Conservation (phyloP, 2,329 filamentous ascomycete species). For the Claviceps monticola region DNA sequence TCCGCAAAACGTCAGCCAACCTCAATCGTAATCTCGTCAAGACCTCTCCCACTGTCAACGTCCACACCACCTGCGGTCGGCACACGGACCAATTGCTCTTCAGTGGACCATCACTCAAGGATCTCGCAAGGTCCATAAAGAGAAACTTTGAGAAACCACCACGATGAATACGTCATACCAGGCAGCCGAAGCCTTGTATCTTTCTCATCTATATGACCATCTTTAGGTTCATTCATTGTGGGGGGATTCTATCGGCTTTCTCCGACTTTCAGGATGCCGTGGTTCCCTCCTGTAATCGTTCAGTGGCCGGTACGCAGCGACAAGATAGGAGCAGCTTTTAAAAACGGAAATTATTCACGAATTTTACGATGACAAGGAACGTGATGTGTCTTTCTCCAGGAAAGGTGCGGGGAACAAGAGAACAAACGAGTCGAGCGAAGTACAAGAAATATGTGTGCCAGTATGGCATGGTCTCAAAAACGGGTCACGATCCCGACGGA, state of each 20-base stretch:
- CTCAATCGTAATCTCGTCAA: constrained; percentile 16
- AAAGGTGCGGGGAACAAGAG: not conserved
- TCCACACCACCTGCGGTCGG: constrained; percentile 40
- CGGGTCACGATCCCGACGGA: no score
- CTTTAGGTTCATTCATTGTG: no score
- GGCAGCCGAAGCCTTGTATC: not conserved
- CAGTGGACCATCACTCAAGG: constrained; percentile 31
- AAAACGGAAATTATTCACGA: not conserved
- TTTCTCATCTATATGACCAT: no score
- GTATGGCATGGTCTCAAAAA: no score
- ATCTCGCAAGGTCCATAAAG: constrained; percentile 28
- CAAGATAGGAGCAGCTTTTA: no score
- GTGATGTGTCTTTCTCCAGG: not conserved
- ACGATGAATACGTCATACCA: not conserved
- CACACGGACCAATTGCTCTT: constrained; percentile 41
- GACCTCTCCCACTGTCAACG: constrained; percentile 31
- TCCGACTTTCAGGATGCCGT: no score
- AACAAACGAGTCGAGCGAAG: not conserved
- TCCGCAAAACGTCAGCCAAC: constrained; percentile 18
- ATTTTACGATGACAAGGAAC: not conserved
- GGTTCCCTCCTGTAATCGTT: not conserved
- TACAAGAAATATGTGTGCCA: no score
- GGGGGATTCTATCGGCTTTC: no score
- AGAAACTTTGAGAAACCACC: constrained; percentile 9
- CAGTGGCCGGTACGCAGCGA: not conserved